phyloP scores from a whole-genome alignment of 495 filamentous ascomycete species.

The Penicillium odoratum region DNA sequence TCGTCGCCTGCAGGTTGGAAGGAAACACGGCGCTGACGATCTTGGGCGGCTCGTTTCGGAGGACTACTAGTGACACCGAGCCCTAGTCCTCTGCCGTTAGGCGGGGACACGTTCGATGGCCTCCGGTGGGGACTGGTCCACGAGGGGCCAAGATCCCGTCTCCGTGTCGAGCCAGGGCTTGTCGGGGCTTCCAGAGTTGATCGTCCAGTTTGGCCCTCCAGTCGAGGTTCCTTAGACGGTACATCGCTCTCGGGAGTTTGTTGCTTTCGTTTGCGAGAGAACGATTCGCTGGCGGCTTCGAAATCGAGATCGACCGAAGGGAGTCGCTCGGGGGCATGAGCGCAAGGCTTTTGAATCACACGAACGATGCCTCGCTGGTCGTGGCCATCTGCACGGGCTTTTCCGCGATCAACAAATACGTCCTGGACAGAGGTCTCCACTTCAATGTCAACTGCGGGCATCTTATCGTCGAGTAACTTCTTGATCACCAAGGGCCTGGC shows the following conservation, averaged over 20 bases:
- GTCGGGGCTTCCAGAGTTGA: background rate
- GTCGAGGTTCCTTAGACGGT: background rate
- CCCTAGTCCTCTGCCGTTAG: background rate
- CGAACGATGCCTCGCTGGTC: slow-evolving; percentile 40
- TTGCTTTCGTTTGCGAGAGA: background rate
- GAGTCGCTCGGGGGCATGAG: slow-evolving; percentile 26
- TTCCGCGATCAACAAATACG: slow-evolving; percentile 41
- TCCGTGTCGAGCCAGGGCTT: background rate
- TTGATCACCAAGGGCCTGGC: slow-evolving; percentile 39
- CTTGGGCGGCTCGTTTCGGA: background rate
- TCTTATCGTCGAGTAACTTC: slow-evolving; percentile 38
- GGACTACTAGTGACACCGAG: background rate
- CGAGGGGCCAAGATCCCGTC: background rate
- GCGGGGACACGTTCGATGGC: background rate
- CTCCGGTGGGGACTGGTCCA: background rate
- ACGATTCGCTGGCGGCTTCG: background rate
- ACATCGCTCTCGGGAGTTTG: background rate
- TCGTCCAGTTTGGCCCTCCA: background rate
- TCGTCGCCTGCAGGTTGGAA: background rate
- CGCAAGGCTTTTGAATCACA: slow-evolving; percentile 32
- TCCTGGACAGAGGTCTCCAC: slow-evolving; percentile 38
- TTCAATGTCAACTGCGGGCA: slow-evolving; percentile 34
- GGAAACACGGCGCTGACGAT: background rate
- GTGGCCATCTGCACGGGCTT: slow-evolving; percentile 30
- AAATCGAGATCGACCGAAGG: slow-evolving; percentile 35